Percentiles rank a stretch among this genome's conserved stretches.
These are phyloP conservation scores for Bjerkandera adusta DNA, from an alignment of 1,284 basidiomycete genomes.

Conservation along the genomic window DNA sequence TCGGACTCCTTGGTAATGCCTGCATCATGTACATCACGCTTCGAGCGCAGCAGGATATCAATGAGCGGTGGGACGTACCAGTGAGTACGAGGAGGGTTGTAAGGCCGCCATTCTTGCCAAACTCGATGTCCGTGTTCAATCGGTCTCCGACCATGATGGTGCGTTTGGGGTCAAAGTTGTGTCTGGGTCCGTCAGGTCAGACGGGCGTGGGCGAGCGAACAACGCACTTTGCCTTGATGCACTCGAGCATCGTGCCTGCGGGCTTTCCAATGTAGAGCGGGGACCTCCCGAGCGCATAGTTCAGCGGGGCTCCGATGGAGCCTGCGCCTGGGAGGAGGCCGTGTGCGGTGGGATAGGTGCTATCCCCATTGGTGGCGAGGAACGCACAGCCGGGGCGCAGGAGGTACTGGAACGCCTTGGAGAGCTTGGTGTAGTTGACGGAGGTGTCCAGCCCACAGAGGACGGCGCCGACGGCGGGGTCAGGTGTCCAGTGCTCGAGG, in stretches of 20 bases:
- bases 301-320: conserved; percentile 79
- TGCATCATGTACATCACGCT: conserved; percentile 27
- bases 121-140: conserved; percentile 92
- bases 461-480: conserved; percentile 85
- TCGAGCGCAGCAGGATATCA: conserved; percentile 2
- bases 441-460: conserved; percentile 82
- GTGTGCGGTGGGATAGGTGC: conserved; percentile 80
- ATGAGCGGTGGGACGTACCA: conserved; percentile 44
- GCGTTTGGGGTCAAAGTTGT: conserved; percentile 79
- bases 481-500: conserved; percentile 69
- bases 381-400: conserved; percentile 77
- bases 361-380: conserved; percentile 92
- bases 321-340: conserved; percentile 90
- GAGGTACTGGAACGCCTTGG: conserved; percentile 92
- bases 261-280: conserved; percentile 92
- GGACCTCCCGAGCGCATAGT: conserved; percentile 68
- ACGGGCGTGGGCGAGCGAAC: neutral
- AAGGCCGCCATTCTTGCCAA: conserved; percentile 85
- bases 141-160: conserved; percentile 97
- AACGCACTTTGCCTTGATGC: conserved; percentile 91
- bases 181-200: conserved; percentile 41
- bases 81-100: conserved; percentile 91
- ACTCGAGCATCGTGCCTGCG: conserved; percentile 89
- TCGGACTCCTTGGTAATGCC: conserved; percentile 75
- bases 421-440: conserved; percentile 91